Evolutionary conservation across 73 alveolate genomes (phyloP).

Genomic region (Symbiodinium pilosum): DNA sequence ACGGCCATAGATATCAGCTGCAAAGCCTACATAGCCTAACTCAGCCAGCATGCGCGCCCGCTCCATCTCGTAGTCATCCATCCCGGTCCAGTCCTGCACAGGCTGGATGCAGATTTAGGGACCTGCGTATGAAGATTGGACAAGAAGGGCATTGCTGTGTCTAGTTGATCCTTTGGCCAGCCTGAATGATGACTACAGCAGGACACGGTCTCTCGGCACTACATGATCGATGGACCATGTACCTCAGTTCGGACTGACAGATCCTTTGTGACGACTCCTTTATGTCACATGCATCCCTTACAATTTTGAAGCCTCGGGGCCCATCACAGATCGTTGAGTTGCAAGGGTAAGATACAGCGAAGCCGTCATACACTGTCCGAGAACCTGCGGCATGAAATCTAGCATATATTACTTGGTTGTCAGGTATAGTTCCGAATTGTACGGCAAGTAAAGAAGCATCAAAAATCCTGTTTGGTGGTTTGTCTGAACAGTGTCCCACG

Average conservation of each 20-base stretch:
- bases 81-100: conserved; percentile 32
- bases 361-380: background rate
- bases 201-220: background rate
- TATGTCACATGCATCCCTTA: too few relatives aligned
- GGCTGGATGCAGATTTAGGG: too few relatives aligned
- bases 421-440: too few relatives aligned
- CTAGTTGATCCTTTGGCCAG: background rate
- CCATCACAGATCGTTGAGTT: conserved; percentile 7
- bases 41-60: conserved; percentile 27
- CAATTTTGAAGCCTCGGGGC: background rate
- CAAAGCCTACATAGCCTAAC: background rate
- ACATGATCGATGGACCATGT: background rate
- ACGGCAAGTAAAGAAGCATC: too few relatives aligned
- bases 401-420: too few relatives aligned
- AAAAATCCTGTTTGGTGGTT: too few relatives aligned
- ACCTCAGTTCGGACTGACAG: too few relatives aligned
- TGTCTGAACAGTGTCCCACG: too few relatives aligned
- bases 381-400: too few relatives aligned
- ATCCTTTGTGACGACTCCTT: too few relatives aligned
- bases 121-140: too few relatives aligned
- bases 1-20: background rate
- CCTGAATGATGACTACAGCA: conserved; percentile 4
- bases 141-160: background rate
- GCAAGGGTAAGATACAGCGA: background rate
- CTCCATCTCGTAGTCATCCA: conserved; percentile 19